These are phyloP conservation scores for Xylaria sp. DNA, from an alignment of 2,329 filamentous ascomycete species.

Conservation along the genomic window DNA sequence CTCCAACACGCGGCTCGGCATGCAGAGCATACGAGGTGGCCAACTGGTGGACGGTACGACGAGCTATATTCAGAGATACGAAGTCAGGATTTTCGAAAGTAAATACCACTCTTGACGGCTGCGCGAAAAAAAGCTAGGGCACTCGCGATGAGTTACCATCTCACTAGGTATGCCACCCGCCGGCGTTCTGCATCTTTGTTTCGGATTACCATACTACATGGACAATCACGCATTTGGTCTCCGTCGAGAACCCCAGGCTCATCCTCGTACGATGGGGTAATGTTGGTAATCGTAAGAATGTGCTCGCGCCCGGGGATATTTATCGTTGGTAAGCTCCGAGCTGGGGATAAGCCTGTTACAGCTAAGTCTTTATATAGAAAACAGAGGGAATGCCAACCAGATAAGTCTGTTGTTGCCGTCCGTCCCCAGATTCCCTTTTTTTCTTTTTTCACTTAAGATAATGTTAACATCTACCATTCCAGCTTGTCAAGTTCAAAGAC, in stretches of 20 bases:
- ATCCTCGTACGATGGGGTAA: too few species aligned
- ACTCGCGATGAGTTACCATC: neutral
- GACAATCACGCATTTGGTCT: neutral
- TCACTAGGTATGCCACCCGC: neutral
- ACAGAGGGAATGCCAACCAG: too few species aligned
- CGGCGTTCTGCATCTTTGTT: neutral
- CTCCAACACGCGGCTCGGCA: neutral
- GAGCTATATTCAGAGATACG: neutral
- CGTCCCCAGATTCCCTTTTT: too few species aligned
- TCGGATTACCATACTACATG: neutral
- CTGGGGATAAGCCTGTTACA: too few species aligned
- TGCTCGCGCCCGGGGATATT: neutral
- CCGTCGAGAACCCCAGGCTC: neutral
- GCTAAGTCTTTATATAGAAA: too few species aligned
- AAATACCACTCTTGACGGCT: too few species aligned
- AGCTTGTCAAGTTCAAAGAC: too few species aligned
- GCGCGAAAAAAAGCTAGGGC: neutral
- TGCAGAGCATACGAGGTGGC: neutral
- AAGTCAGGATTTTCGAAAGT: neutral
- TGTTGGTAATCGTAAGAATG: too few species aligned
- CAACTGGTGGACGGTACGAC: neutral
- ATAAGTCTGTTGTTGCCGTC: too few species aligned
- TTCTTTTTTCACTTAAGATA: too few species aligned
- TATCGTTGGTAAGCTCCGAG: too few species aligned
- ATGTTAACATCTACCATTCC: too few species aligned